These are phyloP conservation scores for Suhomyces guaymorum DNA, from an alignment of 1,139 yeast species.

Conservation along the genomic window DNA sequence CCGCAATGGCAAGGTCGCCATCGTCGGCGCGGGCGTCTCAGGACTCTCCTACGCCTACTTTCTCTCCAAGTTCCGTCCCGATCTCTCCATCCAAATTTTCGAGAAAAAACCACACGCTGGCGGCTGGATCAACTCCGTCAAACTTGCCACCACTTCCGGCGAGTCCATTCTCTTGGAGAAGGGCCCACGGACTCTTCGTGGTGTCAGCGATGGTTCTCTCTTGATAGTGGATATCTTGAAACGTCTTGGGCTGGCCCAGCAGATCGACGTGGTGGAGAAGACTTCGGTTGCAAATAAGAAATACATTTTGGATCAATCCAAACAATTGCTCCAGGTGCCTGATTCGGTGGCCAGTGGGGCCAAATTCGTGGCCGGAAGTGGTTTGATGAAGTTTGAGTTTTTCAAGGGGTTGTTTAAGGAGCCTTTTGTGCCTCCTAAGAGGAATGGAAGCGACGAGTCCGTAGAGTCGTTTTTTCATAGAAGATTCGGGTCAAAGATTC, in stretches of 20 bases:
- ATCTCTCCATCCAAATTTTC: conserved; percentile 59
- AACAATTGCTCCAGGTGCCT: conserved; percentile 55
- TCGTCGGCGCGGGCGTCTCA: conserved; percentile 86
- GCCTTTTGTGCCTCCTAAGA: conserved; percentile 31
- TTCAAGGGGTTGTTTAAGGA: conserved; percentile 41
- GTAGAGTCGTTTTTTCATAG: conserved; percentile 67
- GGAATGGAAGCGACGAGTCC: conserved; percentile 58
- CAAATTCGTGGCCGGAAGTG: conserved; percentile 42
- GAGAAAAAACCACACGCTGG: conserved; percentile 63
- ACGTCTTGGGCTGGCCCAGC: conserved; percentile 41
- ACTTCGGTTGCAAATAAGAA: conserved; percentile 61
- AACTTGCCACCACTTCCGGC: conserved; percentile 14
- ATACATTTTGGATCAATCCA: conserved; percentile 47
- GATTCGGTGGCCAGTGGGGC: conserved; percentile 38
- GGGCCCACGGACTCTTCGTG: conserved; percentile 76
- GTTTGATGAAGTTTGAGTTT: conserved; percentile 32
- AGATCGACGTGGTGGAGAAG: conserved; percentile 50
- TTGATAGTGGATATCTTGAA: conserved; percentile 58
- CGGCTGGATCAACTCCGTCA: conserved; percentile 72
- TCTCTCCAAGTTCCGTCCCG: conserved; percentile 68
- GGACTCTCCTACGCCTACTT: conserved; percentile 82
- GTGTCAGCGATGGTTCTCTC: conserved; percentile 66
- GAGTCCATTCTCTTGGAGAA: conserved; percentile 51
- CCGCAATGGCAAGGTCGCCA: conserved; percentile 52
- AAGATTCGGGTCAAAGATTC: conserved; percentile 58